phyloP scores from a whole-genome alignment of 1,139 yeast species.

The Magnusiomyces fungicola region DNA sequence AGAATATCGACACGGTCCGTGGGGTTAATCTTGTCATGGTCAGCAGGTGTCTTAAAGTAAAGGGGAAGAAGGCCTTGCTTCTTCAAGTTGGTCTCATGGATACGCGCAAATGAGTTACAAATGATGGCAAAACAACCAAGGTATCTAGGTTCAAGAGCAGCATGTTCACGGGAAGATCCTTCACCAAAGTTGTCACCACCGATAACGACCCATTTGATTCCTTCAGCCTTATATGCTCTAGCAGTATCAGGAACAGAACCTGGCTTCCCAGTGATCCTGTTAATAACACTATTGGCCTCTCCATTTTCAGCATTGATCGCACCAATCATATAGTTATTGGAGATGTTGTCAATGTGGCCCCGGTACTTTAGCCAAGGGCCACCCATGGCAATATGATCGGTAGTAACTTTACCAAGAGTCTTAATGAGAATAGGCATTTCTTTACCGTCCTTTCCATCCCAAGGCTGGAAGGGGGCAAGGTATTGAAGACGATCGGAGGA shows the following conservation, averaged over 20 bases:
- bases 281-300: conserved; percentile 86
- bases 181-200: conserved; percentile 98
- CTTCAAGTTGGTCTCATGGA: conserved; percentile 89
- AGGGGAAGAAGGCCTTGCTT: conserved; percentile 97
- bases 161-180: conserved; percentile 98
- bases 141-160: conserved; percentile 99
- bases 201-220: too few relatives aligned
- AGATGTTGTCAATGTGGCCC: conserved; percentile 98
- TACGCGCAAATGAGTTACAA: conserved; percentile 97
- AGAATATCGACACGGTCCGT: conserved; percentile 83
- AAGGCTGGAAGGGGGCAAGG: conserved; percentile 79
- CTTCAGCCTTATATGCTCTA: conserved; percentile 86
- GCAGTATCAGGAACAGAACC: conserved; percentile 96
- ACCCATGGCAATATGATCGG: conserved; percentile 98
- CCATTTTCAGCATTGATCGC: conserved; percentile 95
- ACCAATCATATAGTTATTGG: conserved; percentile 99
- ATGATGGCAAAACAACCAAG: conserved; percentile 97
- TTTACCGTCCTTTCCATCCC: conserved; percentile 75
- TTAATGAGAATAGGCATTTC: conserved; percentile 78
- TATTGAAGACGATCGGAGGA: conserved; percentile 74
- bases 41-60: conserved; percentile 54
- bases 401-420: conserved; percentile 96
- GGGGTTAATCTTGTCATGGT: conserved; percentile 89
- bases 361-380: conserved; percentile 99
- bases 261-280: conserved; percentile 87